A percentile compares a stretch with the other conserved stretches of the same genome.
These are phyloP conservation scores for Gloeopeniophorella convolvens DNA, from an alignment of 768 basidiomycete genomes.

Conservation along the genomic window DNA sequence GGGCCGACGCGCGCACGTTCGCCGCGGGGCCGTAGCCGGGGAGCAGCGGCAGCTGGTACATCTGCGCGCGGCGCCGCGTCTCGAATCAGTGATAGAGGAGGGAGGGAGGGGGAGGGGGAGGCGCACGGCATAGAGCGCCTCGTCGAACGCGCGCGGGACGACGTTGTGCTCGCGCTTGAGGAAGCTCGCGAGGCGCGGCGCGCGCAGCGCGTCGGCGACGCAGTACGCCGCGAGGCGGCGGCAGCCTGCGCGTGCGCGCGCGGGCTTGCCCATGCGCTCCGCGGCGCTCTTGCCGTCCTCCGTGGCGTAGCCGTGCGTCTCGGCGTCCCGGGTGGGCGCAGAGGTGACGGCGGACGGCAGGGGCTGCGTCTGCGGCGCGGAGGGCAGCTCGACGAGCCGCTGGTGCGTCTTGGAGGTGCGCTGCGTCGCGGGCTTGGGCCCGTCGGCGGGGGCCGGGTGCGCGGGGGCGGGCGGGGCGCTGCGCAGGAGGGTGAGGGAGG, in stretches of 20 bases:
- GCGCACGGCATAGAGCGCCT: constrained; percentile 87
- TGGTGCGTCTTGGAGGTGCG: constrained; percentile 89
- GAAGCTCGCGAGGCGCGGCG: constrained; percentile 79
- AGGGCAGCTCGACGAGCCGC: constrained; percentile 84
- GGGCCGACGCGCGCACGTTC: constrained; percentile 78
- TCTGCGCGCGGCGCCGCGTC: constrained; percentile 38
- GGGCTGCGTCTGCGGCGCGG: constrained; percentile 82
- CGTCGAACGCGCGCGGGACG: constrained; percentile 79
- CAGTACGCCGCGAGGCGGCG: constrained; percentile 87
- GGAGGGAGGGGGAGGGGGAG: neutral
- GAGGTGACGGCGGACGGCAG: no score
- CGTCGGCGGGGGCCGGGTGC: no score
- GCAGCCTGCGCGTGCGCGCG: constrained; percentile 75
- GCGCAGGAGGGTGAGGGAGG: no score
- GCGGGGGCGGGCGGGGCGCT: no score
- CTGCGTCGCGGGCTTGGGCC: constrained; percentile 33
- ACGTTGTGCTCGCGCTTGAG: constrained; percentile 94
- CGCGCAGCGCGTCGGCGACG: constrained; percentile 76
- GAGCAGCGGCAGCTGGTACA: constrained; percentile 86
- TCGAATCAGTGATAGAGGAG: neutral
- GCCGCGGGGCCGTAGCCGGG: constrained; percentile 85
- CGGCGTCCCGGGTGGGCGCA: constrained; percentile 43
- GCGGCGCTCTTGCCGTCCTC: constrained; percentile 71
- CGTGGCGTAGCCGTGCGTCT: constrained; percentile 57
- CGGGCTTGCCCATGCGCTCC: constrained; percentile 83